Evolutionary conservation across 768 basidiomycete genomes (phyloP), one percentile per base, ranked within the genome.

Genomic region (Amanita fuliginea): DNA sequence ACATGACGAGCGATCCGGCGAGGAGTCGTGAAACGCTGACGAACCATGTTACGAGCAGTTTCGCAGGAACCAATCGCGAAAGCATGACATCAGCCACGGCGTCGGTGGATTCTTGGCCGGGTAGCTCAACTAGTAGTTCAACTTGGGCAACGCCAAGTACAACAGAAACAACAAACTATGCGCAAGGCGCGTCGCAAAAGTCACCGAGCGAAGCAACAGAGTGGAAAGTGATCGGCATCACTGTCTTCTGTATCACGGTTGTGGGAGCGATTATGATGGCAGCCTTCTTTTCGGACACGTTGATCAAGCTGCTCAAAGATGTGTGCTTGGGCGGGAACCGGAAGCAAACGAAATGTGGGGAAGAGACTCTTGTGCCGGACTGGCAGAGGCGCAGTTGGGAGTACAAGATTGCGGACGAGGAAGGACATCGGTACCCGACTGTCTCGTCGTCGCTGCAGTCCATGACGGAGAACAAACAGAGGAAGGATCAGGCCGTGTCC

Each of bases 191-290:
- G 24, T 51, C 60, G 21, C 51, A 60, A 13, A 67, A 65, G 26
- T 66, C 72, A 22, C 66, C 66, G 13, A 68, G 60, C 16, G 76
- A 73, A 57, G 65, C 72, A 18, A 71, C 69, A 24, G 66, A 76
- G 58, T 86, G 83, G 83, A 81, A 83, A 62, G 72, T 82, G 40
- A 72, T 86, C 46, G 84, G 85, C 16, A 75, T 86, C 51, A 72
- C 74, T 10, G 72, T 84, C 49, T 75, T 84, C 52, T 69, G 73
- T n/a, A 69, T 87, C 56, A 78, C 72, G 42, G 68, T 76, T 33
- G 66, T 86, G 46, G 80, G 71, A 22, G 69, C 67, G 2, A 63
- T 74, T 44, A 72, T 83, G 54, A 67, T 85, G 43, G 65, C 72
- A 6, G 65, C 78, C 48, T 73, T 81, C 24, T 86, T 81, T 64